Conservation (phyloP, 2,329 filamentous ascomycete species). For the Helicocarpus griseus region DNA sequence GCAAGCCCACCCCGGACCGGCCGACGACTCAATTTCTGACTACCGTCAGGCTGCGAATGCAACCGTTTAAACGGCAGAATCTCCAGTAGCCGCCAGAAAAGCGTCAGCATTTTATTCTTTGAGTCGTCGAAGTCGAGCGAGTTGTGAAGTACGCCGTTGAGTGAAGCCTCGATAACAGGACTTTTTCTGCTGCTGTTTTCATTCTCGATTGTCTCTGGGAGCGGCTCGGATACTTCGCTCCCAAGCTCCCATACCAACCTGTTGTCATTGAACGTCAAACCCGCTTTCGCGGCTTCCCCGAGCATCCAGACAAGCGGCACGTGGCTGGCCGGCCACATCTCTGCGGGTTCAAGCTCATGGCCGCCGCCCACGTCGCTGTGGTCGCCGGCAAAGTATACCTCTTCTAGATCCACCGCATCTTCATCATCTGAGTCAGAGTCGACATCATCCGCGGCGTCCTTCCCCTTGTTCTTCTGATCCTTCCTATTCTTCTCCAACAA, state of each 20-base stretch:
- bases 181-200: neutral
- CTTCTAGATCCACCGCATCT: conserved; percentile 33
- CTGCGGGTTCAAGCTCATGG: conserved; percentile 29
- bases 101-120: too few species aligned
- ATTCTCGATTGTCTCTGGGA: neutral
- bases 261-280: conserved; percentile 47
- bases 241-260: neutral
- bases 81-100: neutral
- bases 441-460: conserved; percentile 6
- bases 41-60: neutral
- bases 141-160: too few species aligned
- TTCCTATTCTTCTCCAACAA: conserved; percentile 11
- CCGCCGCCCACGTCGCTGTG: conserved; percentile 47
- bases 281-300: conserved; percentile 43
- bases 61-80: neutral
- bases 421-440: too few species aligned
- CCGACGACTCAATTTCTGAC: too few species aligned
- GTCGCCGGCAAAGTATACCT: conserved; percentile 46
- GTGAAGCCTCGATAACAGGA: neutral
- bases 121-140: neutral
- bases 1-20: too few species aligned
- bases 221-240: neutral
- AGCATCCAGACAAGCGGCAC: conserved; percentile 46
- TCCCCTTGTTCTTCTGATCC: neutral
- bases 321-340: conserved; percentile 32